Evolutionary conservation across 2,329 filamentous ascomycete genomes (phyloP).

Genomic region (Pseudocercospora crystallina): DNA sequence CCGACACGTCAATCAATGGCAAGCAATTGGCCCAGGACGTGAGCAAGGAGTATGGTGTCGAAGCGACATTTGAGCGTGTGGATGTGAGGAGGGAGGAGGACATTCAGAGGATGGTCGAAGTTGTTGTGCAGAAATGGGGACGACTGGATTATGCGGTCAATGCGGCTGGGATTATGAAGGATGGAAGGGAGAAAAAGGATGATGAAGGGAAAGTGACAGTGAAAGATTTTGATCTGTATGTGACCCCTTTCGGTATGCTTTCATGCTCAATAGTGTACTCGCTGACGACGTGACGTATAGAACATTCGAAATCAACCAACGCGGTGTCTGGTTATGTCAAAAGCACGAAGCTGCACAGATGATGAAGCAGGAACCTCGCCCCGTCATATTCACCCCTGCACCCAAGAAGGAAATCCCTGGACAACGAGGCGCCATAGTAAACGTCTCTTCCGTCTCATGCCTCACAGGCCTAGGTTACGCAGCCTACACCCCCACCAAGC

Average conservation of each 20-base stretch:
- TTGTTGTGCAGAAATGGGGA: constrained; percentile 4
- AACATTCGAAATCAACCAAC: constrained; percentile 8
- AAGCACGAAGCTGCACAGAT: constrained; percentile 9
- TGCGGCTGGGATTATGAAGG: constrained; percentile 3
- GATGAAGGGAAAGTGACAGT: constrained; percentile 2
- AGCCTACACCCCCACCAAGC: constrained; percentile 25
- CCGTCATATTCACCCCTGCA: constrained; percentile 30
- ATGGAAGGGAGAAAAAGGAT: constrained; percentile 6
- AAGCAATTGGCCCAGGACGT: constrained; percentile 44
- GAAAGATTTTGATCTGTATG: constrained; percentile 37
- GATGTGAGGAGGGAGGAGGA: constrained; percentile 3
- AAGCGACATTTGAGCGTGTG: neutral
- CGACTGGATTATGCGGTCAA: constrained; percentile 8
- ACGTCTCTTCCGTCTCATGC: constrained; percentile 15
- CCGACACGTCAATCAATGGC: constrained; percentile 54
- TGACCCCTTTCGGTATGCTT: constrained; percentile 39
- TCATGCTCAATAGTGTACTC: too few relatives aligned
- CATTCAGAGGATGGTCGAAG: constrained; percentile 4
- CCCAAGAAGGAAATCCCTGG: constrained; percentile 57
- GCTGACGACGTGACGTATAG: too few relatives aligned
- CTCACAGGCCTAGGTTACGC: constrained; percentile 15
- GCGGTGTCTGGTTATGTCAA: constrained; percentile 3
- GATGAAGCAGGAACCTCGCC: neutral
- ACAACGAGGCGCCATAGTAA: constrained; percentile 56
- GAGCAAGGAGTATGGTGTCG: neutral